Conservation (phyloP, 2,329 filamentous ascomycete genomes). For the Aspergillus hiratsukae region DNA sequence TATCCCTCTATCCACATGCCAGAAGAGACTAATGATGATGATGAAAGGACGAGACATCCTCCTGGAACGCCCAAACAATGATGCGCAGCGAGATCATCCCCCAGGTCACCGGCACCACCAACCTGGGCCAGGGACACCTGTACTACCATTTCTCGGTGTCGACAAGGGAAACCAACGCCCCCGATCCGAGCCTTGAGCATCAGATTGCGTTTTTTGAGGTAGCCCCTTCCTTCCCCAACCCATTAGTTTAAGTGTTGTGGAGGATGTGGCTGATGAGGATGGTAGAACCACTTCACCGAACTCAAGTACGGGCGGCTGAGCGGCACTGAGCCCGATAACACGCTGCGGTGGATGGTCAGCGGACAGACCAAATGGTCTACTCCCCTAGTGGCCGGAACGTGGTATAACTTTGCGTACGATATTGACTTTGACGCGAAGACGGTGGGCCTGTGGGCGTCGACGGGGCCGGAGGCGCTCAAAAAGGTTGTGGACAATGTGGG, state of each 20-base stretch:
- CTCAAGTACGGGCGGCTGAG: slow-evolving; percentile 58
- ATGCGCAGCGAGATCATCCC: slow-evolving; percentile 70
- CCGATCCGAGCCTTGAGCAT: slow-evolving; percentile 61
- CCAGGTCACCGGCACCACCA: slow-evolving; percentile 39
- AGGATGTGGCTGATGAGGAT: neutral
- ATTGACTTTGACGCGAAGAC: slow-evolving; percentile 62
- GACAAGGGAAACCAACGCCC: slow-evolving; percentile 56
- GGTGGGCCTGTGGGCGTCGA: slow-evolving; percentile 68
- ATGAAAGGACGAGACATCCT: slow-evolving; percentile 40
- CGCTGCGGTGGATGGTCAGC: slow-evolving; percentile 62
- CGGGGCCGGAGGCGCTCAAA: slow-evolving; percentile 53
- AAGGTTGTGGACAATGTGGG: slow-evolving; percentile 58
- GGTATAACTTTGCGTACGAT: slow-evolving; percentile 73
- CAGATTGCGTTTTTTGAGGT: slow-evolving; percentile 59
- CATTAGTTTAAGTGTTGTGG: too few species aligned
- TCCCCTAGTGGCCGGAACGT: slow-evolving; percentile 58
- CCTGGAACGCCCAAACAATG: slow-evolving; percentile 70
- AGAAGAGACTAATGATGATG: neutral
- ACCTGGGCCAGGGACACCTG: slow-evolving; percentile 62
- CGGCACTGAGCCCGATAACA: slow-evolving; percentile 42
- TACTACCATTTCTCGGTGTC: slow-evolving; percentile 70
- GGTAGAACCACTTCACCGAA: slow-evolving; percentile 66
- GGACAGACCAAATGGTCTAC: slow-evolving; percentile 60
- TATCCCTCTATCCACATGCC: too few species aligned
- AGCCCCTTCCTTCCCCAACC: too few species aligned